A percentile compares a stretch with the other conserved stretches of the same genome.
Evolutionary conservation across 2,329 filamentous ascomycete genomes (phyloP).

Genomic region (Fusarium armeniacum): DNA sequence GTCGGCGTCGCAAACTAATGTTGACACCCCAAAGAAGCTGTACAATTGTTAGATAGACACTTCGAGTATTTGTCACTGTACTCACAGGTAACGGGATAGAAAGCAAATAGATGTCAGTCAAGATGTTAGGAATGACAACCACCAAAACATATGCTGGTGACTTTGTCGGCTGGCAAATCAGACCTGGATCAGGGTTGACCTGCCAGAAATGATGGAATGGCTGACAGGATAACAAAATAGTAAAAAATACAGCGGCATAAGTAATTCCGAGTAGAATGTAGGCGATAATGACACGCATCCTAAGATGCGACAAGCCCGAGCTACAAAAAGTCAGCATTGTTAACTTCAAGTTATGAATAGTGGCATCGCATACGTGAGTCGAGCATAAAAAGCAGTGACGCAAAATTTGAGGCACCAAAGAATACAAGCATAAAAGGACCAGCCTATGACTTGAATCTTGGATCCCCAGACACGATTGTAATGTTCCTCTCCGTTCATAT

Average conservation of each 20-base stretch:
- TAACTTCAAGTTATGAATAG: rapidly evolving
- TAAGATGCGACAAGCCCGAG: conserved; percentile 38
- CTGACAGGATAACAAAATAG: conserved; percentile 35
- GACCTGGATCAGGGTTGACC: conserved; percentile 57
- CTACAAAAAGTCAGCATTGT: conserved; percentile 6
- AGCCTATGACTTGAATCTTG: conserved; percentile 51
- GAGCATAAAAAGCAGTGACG: conserved; percentile 49
- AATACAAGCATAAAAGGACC: conserved; percentile 53
- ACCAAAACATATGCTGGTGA: conserved; percentile 42
- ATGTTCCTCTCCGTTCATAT: conserved; percentile 27
- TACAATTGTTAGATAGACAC: rapidly evolving
- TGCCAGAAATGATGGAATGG: conserved; percentile 66
- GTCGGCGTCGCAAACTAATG: conserved; percentile 41
- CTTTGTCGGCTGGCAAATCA: conserved; percentile 39
- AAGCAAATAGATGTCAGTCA: conserved; percentile 40
- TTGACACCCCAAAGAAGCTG: conserved; percentile 46
- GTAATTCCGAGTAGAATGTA: conserved; percentile 38
- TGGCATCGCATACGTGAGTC: conserved; percentile 50
- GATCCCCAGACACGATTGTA: conserved; percentile 50
- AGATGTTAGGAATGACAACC: conserved; percentile 41
- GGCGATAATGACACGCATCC: conserved; percentile 29
- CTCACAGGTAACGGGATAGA: conserved; percentile 41
- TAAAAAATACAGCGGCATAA: conserved; percentile 33
- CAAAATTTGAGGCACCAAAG: conserved; percentile 52
- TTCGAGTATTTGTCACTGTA: rapidly evolving